Conservation (phyloP, 2,329 filamentous ascomycete species). For the Monilinia fructicola region DNA sequence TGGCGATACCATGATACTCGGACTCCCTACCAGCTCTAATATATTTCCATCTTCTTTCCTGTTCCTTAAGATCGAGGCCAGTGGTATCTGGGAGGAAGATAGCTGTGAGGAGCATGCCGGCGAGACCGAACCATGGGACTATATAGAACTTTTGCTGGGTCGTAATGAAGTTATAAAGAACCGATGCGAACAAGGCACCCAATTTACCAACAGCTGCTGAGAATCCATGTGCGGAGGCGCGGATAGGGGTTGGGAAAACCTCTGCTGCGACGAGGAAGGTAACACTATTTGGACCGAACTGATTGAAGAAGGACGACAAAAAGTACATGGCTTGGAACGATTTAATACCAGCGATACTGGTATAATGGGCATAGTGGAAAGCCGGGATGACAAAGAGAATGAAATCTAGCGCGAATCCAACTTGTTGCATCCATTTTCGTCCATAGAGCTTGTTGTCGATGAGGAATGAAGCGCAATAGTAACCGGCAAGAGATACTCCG, state of each 20-base stretch:
- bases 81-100: slow-evolving; percentile 96
- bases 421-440: slow-evolving; percentile 92
- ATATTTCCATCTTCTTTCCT: slow-evolving; percentile 89
- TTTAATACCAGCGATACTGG: slow-evolving; percentile 66
- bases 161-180: slow-evolving; percentile 94
- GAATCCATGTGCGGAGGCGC: slow-evolving; percentile 91
- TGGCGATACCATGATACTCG: slow-evolving; percentile 90
- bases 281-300: slow-evolving; percentile 90
- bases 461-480: slow-evolving; percentile 68
- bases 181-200: slow-evolving; percentile 80
- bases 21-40: slow-evolving; percentile 73
- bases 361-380: slow-evolving; percentile 86
- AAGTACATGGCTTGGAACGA: slow-evolving; percentile 99
- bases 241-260: slow-evolving; percentile 92
- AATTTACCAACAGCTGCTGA: slow-evolving; percentile 89
- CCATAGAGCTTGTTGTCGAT: slow-evolving; percentile 70
- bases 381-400: slow-evolving; percentile 89
- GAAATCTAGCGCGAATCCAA: slow-evolving; percentile 92
- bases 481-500: slow-evolving; percentile 79
- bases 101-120: slow-evolving; percentile 77
- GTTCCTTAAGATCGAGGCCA: slow-evolving; percentile 93
- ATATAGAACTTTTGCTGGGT: slow-evolving; percentile 83
- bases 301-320: slow-evolving; percentile 97
- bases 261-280: slow-evolving; percentile 96
- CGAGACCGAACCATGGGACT: slow-evolving; percentile 92